A percentile compares a stretch with the other conserved stretches of the same genome.
phyloP scores from a whole-genome alignment of 495 filamentous ascomycete species.

The Oleoguttula mirabilis region DNA sequence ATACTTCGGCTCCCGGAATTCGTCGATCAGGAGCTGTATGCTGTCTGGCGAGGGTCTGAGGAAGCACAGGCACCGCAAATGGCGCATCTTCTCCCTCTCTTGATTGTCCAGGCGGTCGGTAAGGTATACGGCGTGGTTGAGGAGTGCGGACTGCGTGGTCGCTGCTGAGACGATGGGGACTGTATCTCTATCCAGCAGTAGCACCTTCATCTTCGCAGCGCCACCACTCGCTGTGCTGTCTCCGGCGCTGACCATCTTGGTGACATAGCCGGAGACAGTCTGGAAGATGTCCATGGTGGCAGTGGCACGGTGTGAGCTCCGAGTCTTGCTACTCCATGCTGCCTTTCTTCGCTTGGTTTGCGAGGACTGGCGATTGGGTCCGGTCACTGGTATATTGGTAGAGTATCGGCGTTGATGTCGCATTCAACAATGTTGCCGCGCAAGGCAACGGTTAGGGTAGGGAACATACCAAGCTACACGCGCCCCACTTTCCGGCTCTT shows the following conservation, averaged over 20 bases:
- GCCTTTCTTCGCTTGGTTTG: too few relatives aligned
- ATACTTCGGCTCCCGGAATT: slow-evolving; percentile 91
- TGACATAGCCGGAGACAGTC: slow-evolving; percentile 87
- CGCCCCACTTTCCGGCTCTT: too few relatives aligned
- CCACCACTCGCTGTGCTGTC: slow-evolving; percentile 53
- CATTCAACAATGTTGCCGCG: too few relatives aligned
- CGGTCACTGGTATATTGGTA: too few relatives aligned
- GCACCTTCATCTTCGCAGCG: slow-evolving; percentile 95
- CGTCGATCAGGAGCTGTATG: slow-evolving; percentile 86
- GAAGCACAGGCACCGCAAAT: slow-evolving; percentile 87
- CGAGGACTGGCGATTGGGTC: too few relatives aligned
- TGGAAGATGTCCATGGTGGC: slow-evolving; percentile 95
- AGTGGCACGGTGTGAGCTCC: too few relatives aligned
- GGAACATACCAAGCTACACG: too few relatives aligned
- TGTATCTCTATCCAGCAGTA: slow-evolving; percentile 89
- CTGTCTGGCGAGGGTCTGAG: slow-evolving; percentile 82
- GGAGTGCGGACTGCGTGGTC: slow-evolving; percentile 87
- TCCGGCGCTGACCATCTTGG: slow-evolving; percentile 88
- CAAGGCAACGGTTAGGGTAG: too few relatives aligned
- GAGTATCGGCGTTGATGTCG: too few relatives aligned
- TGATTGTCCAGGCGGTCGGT: slow-evolving; percentile 89
- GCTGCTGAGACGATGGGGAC: slow-evolving; percentile 87
- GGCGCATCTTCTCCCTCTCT: slow-evolving; percentile 93
- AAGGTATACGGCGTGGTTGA: slow-evolving; percentile 95
- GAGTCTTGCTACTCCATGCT: too few relatives aligned